Conservation (phyloP, 2,329 filamentous ascomycete genomes). For the Amauroascus niger region DNA sequence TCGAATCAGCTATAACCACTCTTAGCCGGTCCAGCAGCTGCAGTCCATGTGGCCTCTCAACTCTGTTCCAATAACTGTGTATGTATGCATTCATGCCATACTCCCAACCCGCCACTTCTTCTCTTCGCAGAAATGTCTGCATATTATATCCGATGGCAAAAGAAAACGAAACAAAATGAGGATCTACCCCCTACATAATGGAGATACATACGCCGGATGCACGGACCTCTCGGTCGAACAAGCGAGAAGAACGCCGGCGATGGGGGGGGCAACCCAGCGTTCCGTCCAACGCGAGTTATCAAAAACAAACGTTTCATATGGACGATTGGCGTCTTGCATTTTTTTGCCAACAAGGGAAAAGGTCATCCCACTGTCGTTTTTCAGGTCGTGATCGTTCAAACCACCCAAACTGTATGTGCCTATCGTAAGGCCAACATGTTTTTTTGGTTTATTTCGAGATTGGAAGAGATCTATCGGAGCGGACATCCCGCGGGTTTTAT, state of each 20-base stretch:
- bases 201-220: neutral
- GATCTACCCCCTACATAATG: neutral
- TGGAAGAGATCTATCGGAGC: neutral
- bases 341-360: no score
- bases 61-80: neutral
- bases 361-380: no score
- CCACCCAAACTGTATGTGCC: no score
- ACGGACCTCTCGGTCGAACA: neutral
- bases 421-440: no score
- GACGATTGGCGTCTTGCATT: no score
- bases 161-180: neutral
- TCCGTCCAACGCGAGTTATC: neutral
- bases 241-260: neutral
- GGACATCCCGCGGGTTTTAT: neutral
- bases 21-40: neutral
- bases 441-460: no score
- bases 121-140: neutral
- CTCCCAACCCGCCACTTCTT: neutral
- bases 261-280: neutral
- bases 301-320: neutral
- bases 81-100: slow-evolving; percentile 9
- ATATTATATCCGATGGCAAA: neutral
- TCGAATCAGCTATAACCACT: neutral
- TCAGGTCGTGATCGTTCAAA: no score
- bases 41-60: slow-evolving; percentile 3